phyloP scores from a whole-genome alignment of 2,329 filamentous ascomycete species.

The Sclerotinia subarctica region DNA sequence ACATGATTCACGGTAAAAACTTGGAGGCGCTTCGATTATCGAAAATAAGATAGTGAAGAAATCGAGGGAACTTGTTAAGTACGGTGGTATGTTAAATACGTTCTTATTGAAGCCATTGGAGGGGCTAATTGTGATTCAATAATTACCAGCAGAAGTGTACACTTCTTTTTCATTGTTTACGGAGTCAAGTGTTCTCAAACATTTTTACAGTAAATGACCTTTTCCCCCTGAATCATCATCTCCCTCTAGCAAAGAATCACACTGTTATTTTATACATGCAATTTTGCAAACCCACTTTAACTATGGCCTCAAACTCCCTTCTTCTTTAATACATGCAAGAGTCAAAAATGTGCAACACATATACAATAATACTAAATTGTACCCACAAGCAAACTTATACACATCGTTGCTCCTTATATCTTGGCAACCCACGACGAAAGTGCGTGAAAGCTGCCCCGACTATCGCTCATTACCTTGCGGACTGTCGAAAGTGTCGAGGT shows the following conservation, averaged over 20 bases:
- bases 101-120: neutral
- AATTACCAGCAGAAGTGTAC: neutral
- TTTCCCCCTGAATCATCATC: conserved; percentile 2
- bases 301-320: neutral
- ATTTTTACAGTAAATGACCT: conserved; percentile 6
- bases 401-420: neutral
- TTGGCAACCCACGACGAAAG: neutral
- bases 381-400: conserved; percentile 12
- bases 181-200: neutral
- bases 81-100: neutral
- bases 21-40: neutral
- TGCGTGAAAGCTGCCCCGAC: neutral
- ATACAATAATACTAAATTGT: conserved; percentile 1
- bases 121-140: conserved; percentile 1
- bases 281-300: neutral
- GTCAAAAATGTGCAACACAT: conserved; percentile 12
- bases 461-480: neutral
- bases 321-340: conserved; percentile 1
- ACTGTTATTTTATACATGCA: neutral
- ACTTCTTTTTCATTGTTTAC: neutral
- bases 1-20: neutral
- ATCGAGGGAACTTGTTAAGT: neutral
- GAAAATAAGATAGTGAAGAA: neutral
- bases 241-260: conserved; percentile 2
- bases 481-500: conserved; percentile 11